These are phyloP conservation scores for Elongisporangium prolatum DNA, from an alignment of 352 stramenopile genomes.

Conservation along the genomic window DNA sequence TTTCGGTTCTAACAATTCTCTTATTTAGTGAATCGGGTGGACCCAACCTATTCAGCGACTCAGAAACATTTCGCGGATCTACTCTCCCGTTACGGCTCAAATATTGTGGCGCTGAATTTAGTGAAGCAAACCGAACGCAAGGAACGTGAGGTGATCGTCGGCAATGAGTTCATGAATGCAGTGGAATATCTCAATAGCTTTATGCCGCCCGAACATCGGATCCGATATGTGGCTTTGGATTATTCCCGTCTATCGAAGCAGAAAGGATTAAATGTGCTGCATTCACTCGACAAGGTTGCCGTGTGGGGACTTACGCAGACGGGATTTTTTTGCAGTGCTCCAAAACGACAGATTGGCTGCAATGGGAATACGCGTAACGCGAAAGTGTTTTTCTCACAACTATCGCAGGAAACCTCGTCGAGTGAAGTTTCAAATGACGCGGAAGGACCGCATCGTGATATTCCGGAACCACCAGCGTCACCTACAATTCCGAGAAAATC, in stretches of 20 bases:
- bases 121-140: slow-evolving; percentile 98
- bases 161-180: slow-evolving; percentile 96
- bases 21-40: slow-evolving; percentile 90
- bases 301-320: slow-evolving; percentile 96
- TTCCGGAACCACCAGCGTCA: slow-evolving; percentile 21
- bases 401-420: not conserved
- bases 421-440: not conserved
- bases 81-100: slow-evolving; percentile 94
- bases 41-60: slow-evolving; percentile 95
- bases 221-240: slow-evolving; percentile 96
- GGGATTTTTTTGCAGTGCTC: slow-evolving; percentile 95
- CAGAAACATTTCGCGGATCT: slow-evolving; percentile 93
- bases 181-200: slow-evolving; percentile 98
- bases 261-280: slow-evolving; percentile 92
- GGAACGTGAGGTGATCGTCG: slow-evolving; percentile 96
- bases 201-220: slow-evolving; percentile 88
- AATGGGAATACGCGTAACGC: slow-evolving; percentile 55
- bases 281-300: slow-evolving; percentile 92
- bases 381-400: slow-evolving; percentile 30
- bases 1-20: not conserved
- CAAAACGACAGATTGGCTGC: slow-evolving; percentile 67
- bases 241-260: slow-evolving; percentile 94
- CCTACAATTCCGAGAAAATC: slow-evolving; percentile 76
- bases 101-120: slow-evolving; percentile 97
- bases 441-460: slow-evolving; percentile 8